Base-by-base conservation (phyloP, 2,329 filamentous ascomycete species). In the Metarhizium album region DNA sequence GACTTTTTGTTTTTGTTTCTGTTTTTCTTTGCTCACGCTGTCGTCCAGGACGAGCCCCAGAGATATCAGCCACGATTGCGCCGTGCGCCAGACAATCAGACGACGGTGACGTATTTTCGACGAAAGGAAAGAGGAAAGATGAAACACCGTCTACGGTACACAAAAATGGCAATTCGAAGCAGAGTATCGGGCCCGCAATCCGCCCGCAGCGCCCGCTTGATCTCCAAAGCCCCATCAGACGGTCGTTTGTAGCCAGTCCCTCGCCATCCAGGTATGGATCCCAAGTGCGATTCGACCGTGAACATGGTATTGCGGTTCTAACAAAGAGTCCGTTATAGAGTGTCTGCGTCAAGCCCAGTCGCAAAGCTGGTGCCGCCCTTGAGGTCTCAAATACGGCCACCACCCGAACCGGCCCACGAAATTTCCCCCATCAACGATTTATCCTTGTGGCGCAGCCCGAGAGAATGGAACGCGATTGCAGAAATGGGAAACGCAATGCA, bases 191-290 rank as follows among this genome's bases (percentile, higher is more conserved):
- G 2, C 13, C 27, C n/a, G 35, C 20, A 13, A 20, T 16, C 18
- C 33, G 24, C n/a, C 22, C 22, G 24, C 31, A 24, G 16, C 11
- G 27, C 23, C 27, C 35, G 45, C 13, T 40, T 33, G 48, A 42
- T 24, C 33, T 53, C 14, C 48, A 35, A 27, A 53, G 51, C 38
- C 51, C 51, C 11, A 35, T 50, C 24, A 45, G 23, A 45, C 48
- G 35, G 33, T 53, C 51, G 4, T 50, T 53, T 6, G 42, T 38
- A 11, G 9, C 40, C 27, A 27, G 43, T 35, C 47, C 8, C 14
- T 24, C 38, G 31, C 51, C 43, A 45, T 37, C 47, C 13, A 52
- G 43, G 47, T 52, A 52, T 18, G 43, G 14, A 23, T 11, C 13
- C 16, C n/a, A 22, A 35, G 11, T 35, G 4, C 11, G 16, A 13